These are phyloP conservation scores for Leptographium galeiforme DNA, from an alignment of 2,329 filamentous ascomycete genomes.

Conservation along the genomic window DNA sequence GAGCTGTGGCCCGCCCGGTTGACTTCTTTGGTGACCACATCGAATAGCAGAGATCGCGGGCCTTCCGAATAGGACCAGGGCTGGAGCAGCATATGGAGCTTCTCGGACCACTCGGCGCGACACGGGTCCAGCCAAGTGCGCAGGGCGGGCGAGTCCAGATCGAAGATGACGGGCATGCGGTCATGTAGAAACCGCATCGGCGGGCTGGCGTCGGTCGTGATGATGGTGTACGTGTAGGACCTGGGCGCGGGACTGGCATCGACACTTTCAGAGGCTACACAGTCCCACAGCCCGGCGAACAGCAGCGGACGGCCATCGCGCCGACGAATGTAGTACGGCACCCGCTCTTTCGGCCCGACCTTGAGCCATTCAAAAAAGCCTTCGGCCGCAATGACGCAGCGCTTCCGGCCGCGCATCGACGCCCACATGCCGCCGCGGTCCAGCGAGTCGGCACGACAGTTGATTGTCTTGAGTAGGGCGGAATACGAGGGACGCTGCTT, in stretches of 20 bases:
- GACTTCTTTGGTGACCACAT: conserved; percentile 76
- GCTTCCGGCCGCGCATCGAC: conserved; percentile 76
- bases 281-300: conserved; percentile 87
- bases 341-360: conserved; percentile 59
- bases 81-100: conserved; percentile 66
- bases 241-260: conserved; percentile 27
- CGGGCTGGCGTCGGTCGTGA: conserved; percentile 77
- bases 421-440: conserved; percentile 76
- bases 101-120: conserved; percentile 58
- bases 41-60: conserved; percentile 49
- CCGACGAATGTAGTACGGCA: conserved; percentile 73
- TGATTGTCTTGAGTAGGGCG: conserved; percentile 76
- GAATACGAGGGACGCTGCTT: conserved; percentile 69
- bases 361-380: conserved; percentile 97
- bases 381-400: conserved; percentile 77
- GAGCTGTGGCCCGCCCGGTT: conserved; percentile 92
- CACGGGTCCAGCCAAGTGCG: conserved; percentile 66
- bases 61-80: conserved; percentile 46
- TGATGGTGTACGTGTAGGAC: conserved; percentile 81
- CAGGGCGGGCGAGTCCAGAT: conserved; percentile 59
- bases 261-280: conserved; percentile 62
- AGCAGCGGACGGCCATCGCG: conserved; percentile 76
- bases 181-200: conserved; percentile 81
- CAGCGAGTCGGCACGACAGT: conserved; percentile 84
- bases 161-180: conserved; percentile 87